Base-by-base conservation (phyloP, 179 eudicot species). In the Amaranthus tricolor region DNA sequence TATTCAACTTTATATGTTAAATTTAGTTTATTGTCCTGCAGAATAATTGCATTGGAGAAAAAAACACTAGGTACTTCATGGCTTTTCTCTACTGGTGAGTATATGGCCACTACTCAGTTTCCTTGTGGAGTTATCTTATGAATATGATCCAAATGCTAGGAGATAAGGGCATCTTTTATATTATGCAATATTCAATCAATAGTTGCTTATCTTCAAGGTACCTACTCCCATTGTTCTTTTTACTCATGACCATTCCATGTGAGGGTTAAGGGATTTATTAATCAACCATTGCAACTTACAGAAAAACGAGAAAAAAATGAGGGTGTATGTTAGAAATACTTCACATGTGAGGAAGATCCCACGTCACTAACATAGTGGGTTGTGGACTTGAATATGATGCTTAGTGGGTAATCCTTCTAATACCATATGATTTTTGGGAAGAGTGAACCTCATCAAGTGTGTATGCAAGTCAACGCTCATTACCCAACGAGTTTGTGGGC, bases 31-130 rank as follows among this genome's bases (percentile, higher is more conserved):
- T 19, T 54, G 44, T 56, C 43, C 65, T 86, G 87, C 94, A 95
- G 99, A 95, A 95, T 87, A 95, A 95, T 82, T 95, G 99, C 84
- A 91, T 95, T 65, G 99, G 99, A 76, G 99, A 95, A 87, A 91
- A 83, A 81, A 95, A 95, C 84, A 89, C 94, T 45, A 82, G 91
- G 66, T 93, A 88, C 82, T 95, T 95, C 73, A 76, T 95, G 89
- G 93, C 91, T 74, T 95, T 95, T 79, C 91, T 95, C 76, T 74
- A 88, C 51, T 95, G 99, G 99, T 95, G 80, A 95, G 99, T 78
- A 17, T 16, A 20, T 63, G 47, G 65, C 9, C 9, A 62, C 66
- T n/a, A 53, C 49, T 19, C n/a, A 9, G 10, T 50, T 75, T 21
- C 64, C 45, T 50, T 51, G 44, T 17, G 45, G 12, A 20, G 54